Conservation (phyloP, 495 filamentous ascomycete species). For the Jackrogersella minutella region DNA sequence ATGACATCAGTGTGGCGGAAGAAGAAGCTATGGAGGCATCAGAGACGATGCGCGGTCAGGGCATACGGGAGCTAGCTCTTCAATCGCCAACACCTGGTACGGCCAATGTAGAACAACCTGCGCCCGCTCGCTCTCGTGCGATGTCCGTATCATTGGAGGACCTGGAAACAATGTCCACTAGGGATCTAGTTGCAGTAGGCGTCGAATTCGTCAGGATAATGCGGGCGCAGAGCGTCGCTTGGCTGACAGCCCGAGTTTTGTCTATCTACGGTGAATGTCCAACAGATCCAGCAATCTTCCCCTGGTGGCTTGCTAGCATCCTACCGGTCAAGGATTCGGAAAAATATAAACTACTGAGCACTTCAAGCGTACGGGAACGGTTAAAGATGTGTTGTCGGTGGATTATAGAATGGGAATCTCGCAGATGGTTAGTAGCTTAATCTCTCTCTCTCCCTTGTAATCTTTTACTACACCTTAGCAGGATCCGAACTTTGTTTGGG, state of each 20-base stretch:
- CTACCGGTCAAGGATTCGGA: slow-evolving; percentile 78
- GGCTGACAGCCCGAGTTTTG: slow-evolving; percentile 75
- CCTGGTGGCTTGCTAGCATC: slow-evolving; percentile 90
- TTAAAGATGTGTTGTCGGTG: slow-evolving; percentile 80
- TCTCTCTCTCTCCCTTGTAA: neutral
- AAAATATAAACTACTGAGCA: slow-evolving; percentile 76
- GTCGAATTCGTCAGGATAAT: slow-evolving; percentile 72
- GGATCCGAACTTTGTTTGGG: neutral
- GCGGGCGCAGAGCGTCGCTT: slow-evolving; percentile 69
- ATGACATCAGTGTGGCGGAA: slow-evolving; percentile 81
- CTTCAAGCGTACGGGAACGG: slow-evolving; percentile 78
- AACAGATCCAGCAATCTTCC: slow-evolving; percentile 76
- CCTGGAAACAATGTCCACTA: slow-evolving; percentile 71
- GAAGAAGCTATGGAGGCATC: slow-evolving; percentile 77
- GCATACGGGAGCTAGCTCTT: slow-evolving; percentile 20
- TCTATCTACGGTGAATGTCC: slow-evolving; percentile 80
- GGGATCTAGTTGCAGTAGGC: slow-evolving; percentile 69
- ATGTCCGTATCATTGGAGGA: slow-evolving; percentile 42
- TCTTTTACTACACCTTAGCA: neutral
- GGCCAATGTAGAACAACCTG: neutral
- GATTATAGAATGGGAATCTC: slow-evolving; percentile 75
- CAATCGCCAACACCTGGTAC: slow-evolving; percentile 12
- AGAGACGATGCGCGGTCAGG: slow-evolving; percentile 57
- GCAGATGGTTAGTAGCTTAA: slow-evolving; percentile 69
- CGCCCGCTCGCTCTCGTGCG: slow-evolving; percentile 12